These are phyloP conservation scores for Chiua virens DNA, from an alignment of 768 basidiomycete genomes.

Conservation along the genomic window DNA sequence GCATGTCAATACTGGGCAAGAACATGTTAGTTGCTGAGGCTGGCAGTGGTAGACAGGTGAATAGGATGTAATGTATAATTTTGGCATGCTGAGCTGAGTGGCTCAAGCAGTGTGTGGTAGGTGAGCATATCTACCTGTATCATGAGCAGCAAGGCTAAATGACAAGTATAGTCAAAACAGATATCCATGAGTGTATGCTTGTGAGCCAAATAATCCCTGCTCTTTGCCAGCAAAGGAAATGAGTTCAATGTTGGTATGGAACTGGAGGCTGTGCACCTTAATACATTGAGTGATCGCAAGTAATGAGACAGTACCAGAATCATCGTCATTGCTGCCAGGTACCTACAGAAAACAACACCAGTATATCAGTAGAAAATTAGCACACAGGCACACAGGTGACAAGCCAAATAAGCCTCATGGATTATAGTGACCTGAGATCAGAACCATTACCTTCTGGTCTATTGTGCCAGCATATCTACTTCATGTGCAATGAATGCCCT, in stretches of 20 bases:
- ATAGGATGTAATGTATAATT: slow-evolving; percentile 41
- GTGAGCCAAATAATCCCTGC: slow-evolving; percentile 81
- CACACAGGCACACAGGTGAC: slow-evolving; percentile 36
- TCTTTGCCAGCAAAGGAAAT: slow-evolving; percentile 90
- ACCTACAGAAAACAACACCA: slow-evolving; percentile 3
- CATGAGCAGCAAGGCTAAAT: no score
- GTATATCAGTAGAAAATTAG: background rate
- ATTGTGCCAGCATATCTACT: slow-evolving; percentile 57
- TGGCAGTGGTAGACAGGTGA: background rate
- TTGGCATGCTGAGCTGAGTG: no score
- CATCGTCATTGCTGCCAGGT: no score
- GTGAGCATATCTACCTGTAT: no score
- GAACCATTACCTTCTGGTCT: slow-evolving; percentile 53
- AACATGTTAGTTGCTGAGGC: background rate
- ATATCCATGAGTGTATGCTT: slow-evolving; percentile 72
- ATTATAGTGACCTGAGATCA: slow-evolving; percentile 88
- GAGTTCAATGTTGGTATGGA: slow-evolving; percentile 76
- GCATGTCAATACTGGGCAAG: slow-evolving; percentile 65
- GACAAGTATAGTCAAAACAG: background rate
- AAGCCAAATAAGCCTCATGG: slow-evolving; percentile 90
- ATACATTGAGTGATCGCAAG: slow-evolving; percentile 80
- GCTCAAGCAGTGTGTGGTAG: no score
- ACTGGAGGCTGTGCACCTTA: slow-evolving; percentile 59
- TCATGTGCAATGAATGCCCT: background rate
- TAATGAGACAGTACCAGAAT: no score